Conservation (phyloP, 2,329 filamentous ascomycete genomes). For the Pestalotiopsis sp. region DNA sequence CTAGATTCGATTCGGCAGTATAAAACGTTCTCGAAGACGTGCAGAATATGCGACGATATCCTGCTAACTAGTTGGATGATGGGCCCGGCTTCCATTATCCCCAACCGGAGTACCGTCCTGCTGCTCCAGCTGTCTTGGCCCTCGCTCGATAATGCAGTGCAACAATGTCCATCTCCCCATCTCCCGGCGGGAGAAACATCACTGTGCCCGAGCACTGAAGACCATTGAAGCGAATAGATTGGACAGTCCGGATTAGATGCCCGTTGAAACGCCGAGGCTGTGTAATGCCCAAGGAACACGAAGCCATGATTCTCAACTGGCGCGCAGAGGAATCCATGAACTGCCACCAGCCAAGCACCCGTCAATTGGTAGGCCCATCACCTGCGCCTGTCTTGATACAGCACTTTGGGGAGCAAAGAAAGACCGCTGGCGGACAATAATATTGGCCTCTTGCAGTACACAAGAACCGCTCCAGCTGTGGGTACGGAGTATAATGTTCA, state of each 20-base stretch:
- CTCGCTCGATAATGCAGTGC: not conserved
- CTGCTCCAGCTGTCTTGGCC: not conserved
- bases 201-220: not conserved
- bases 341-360: not conserved
- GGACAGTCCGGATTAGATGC: not conserved
- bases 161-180: not conserved
- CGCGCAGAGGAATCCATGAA: not conserved
- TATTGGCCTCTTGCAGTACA: too few species aligned
- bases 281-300: not conserved
- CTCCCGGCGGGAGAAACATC: not conserved
- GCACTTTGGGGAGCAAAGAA: too few species aligned
- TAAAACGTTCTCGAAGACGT: slow-evolving; percentile 12
- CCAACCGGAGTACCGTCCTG: not conserved
- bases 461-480: too few species aligned
- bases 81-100: not conserved
- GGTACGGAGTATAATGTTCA: not conserved
- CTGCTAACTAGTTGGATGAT: not conserved
- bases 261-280: slow-evolving; percentile 13
- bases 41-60: slow-evolving; percentile 6
- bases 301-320: not conserved
- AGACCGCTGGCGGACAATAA: too few species aligned
- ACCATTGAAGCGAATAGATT: slow-evolving; percentile 6
- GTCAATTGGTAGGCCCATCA: not conserved
- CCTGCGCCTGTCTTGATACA: too few species aligned
- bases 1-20: slow-evolving; percentile 9